Evolutionary conservation across 2,329 filamentous ascomycete genomes (phyloP).

Genomic region (Truncatella angustata): DNA sequence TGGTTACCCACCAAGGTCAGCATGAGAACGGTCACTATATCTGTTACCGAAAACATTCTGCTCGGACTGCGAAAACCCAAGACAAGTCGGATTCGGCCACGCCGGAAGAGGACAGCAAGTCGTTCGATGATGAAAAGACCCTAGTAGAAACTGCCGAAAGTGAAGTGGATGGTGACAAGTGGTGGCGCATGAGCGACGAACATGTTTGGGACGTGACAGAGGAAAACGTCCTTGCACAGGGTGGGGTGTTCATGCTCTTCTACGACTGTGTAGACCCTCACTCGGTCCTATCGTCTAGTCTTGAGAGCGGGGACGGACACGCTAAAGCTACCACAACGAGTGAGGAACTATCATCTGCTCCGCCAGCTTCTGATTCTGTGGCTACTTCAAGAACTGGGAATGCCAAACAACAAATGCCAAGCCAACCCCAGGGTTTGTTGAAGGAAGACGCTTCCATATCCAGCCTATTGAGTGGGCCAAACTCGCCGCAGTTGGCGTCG

Average conservation of each 20-base stretch:
- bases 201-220: conserved; percentile 74
- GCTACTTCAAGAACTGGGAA: neutral
- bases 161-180: conserved; percentile 42
- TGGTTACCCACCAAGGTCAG: conserved; percentile 83
- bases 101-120: conserved; percentile 15
- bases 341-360: neutral
- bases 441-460: neutral
- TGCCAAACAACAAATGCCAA: neutral
- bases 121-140: conserved; percentile 15
- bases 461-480: conserved; percentile 3
- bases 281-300: conserved; percentile 35
- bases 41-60: conserved; percentile 74
- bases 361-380: neutral
- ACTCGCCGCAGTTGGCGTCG: too few relatives aligned
- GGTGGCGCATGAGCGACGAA: conserved; percentile 93
- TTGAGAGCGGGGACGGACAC: neutral
- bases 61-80: conserved; percentile 13
- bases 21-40: conserved; percentile 97
- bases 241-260: conserved; percentile 94
- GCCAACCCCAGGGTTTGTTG: neutral
- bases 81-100: conserved; percentile 3
- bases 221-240: conserved; percentile 69
- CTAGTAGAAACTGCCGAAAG: conserved; percentile 15
- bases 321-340: too few relatives aligned
- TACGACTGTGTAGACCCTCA: conserved; percentile 72